These are phyloP conservation scores for Coix lacrymajobi DNA, from an alignment of 176 grass and related monocot genomes.

Conservation along the genomic window DNA sequence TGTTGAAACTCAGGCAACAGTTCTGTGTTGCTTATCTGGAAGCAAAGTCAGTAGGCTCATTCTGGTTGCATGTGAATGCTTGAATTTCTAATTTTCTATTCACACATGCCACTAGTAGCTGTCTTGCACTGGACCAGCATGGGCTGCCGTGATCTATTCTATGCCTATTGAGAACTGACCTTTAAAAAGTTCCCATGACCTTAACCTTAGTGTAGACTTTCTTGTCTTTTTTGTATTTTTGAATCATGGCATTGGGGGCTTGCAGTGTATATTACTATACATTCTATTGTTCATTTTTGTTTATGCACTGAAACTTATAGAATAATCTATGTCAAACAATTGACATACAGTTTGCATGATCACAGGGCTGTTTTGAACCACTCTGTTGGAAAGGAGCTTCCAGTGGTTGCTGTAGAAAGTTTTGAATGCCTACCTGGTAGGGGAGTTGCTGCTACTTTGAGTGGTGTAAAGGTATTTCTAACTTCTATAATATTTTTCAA, in stretches of 20 bases:
- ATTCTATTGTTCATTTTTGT: not conserved
- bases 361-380: conserved; percentile 92
- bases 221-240: not conserved
- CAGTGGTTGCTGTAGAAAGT: conserved; percentile 79
- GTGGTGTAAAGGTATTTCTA: conserved; percentile 59
- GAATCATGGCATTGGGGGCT: not conserved
- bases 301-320: not conserved
- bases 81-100: conserved; percentile 10
- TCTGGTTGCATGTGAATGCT: not conserved
- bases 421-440: conserved; percentile 82
- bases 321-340: conserved; percentile 11
- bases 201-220: conserved; percentile 9
- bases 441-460: conserved; percentile 84
- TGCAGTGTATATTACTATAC: not conserved
- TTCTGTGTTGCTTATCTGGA: not conserved
- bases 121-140: not conserved
- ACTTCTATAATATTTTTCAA: conserved; percentile 20
- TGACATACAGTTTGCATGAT: conserved; percentile 42
- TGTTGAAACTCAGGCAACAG: not conserved
- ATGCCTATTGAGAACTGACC: not conserved
- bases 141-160: not conserved
- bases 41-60: not conserved
- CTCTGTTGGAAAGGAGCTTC: conserved; percentile 72
- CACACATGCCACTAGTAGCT: not conserved
- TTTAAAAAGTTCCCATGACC: not conserved